phyloP scores from a whole-genome alignment of 768 basidiomycete species.

The Boletus subcaerulescens region DNA sequence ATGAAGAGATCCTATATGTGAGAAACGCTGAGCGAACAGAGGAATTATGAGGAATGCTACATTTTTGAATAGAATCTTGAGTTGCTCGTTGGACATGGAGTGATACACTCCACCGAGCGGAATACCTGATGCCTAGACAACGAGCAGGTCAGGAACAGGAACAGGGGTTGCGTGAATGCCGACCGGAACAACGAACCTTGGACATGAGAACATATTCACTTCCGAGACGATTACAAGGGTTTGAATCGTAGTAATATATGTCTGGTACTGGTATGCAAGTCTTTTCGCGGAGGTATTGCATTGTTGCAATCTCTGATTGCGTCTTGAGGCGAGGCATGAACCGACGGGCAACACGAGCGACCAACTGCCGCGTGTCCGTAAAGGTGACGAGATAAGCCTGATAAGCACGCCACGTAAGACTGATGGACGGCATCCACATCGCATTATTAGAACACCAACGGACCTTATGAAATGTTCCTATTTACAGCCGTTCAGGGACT shows the following conservation, averaged over 20 bases:
- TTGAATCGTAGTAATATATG: constrained; percentile 76
- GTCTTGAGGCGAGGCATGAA: constrained; percentile 88
- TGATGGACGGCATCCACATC: not conserved
- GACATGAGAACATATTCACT: constrained; percentile 88
- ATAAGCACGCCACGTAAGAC: constrained; percentile 6
- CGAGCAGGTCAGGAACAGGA: not conserved
- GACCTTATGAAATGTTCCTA: constrained; percentile 86
- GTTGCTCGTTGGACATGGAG: constrained; percentile 60
- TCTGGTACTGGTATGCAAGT: constrained; percentile 72
- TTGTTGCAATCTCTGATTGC: constrained; percentile 83
- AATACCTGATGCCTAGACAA: constrained; percentile 63
- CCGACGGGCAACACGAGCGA: constrained; percentile 78
- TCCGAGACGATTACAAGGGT: constrained; percentile 80
- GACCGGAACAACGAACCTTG: constrained; percentile 48
- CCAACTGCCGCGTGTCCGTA: constrained; percentile 55
- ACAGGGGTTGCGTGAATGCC: not conserved
- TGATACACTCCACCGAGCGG: constrained; percentile 72
- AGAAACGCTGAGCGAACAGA: constrained; percentile 74
- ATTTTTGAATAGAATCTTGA: constrained; percentile 64
- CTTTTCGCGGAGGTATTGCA: constrained; percentile 71
- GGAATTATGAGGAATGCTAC: constrained; percentile 67
- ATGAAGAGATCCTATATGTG: constrained; percentile 73
- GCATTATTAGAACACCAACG: constrained; percentile 11
- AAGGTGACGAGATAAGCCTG: constrained; percentile 79
- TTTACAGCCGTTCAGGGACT: constrained; percentile 1